Evolutionary conservation across 2,329 filamentous ascomycete species (phyloP).

Genomic region (Dactylellina cionopaga): DNA sequence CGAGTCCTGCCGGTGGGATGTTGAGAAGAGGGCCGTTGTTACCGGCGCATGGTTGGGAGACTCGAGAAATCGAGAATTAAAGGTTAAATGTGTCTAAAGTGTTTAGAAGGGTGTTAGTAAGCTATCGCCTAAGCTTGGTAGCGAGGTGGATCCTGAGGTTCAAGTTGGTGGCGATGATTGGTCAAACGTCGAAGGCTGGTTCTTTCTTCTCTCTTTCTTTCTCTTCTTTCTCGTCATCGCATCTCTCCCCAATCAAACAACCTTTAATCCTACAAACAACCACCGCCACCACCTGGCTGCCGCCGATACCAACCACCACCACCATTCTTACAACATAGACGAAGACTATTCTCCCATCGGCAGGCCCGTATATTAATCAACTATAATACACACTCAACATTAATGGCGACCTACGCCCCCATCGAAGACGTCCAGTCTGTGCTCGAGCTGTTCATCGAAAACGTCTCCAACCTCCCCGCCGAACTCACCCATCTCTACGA

Average conservation of each 20-base stretch:
- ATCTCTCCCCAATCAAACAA: neutral
- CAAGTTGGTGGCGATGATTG: neutral
- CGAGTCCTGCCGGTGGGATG: neutral
- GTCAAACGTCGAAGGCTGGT: neutral
- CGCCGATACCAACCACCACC: neutral
- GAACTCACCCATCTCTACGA: conserved; percentile 85
- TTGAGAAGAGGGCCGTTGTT: no score
- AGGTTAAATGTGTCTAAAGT: neutral
- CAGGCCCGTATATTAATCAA: no score
- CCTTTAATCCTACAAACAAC: neutral
- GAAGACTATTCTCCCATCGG: neutral
- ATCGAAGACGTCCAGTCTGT: conserved; percentile 57
- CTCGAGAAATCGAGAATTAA: neutral
- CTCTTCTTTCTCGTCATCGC: neutral
- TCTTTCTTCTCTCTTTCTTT: neutral
- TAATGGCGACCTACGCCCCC: conserved; percentile 41
- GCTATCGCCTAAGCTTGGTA: neutral
- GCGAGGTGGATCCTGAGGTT: no score
- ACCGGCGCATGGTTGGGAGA: neutral
- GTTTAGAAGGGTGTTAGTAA: neutral
- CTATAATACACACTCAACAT: neutral
- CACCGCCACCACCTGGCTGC: conserved; percentile 2
- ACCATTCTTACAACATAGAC: neutral
- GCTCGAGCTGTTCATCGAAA: conserved; percentile 57
- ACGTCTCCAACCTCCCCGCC: conserved; percentile 73